Evolutionary conservation across 2,329 filamentous ascomycete species (phyloP), one percentile per base, ranked within the genome.

Genomic region (Colletotrichum zoysiae): DNA sequence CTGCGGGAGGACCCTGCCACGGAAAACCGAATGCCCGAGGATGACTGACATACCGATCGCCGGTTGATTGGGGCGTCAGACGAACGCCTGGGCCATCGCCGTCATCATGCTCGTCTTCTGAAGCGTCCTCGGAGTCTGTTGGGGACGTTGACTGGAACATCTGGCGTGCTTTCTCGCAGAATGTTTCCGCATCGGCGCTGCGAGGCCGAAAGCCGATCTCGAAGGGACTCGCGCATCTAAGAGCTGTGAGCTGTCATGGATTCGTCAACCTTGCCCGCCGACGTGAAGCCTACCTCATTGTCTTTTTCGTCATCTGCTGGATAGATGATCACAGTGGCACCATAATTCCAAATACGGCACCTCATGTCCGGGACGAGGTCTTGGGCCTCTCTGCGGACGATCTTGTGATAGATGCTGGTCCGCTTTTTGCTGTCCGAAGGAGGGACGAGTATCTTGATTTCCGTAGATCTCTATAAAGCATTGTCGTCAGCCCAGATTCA

Each of bases 371-470:
- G 58, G 5, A 57, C 50, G 16, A 61, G 18, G 3, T 20, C 16
- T 9, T 40, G 26, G 1, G 38, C 58, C 12, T 48, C n/a, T n/a
- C n/a, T 42, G 14, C 58, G 53, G 14, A 69, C 58, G 8, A 69
- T 69, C 18, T 56, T 46, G 38, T 46, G 38, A 20, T 69, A 71
- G 44, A 64, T 46, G 9, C 53, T 55, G 42, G 26, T 64, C n/a
- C 59, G 42, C 46, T 48, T 64, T 30, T 64, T 64, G 23, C 65
- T 71, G 0, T 38, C 65, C 2, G 59, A 63, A 14, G 18, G 33
- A 2, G 69, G 65, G 9, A 55, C 26, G 11, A 55, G 53, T 26
- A 71, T 50, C 1, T 64, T 53, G 51, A 69, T 69, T 4, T 59
- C 58, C 8, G 38, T 5, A 20, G 46, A 11, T 38, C 30, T 50